Conservation (phyloP, 139 green algal genomes). For the Ostreobium quekettii region DNA sequence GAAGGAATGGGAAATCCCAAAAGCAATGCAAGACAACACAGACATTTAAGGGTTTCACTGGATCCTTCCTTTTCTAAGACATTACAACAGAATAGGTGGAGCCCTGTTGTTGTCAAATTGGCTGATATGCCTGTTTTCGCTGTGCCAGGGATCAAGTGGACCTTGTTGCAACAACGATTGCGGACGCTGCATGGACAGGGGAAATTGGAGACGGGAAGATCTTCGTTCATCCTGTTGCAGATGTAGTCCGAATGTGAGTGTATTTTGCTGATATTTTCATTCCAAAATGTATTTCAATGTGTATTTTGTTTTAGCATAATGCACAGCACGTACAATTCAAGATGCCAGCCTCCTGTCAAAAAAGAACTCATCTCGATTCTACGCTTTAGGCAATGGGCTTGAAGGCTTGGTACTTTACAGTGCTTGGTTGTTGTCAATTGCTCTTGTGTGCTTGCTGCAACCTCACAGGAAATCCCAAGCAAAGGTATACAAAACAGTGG, state of each 20-base stretch:
- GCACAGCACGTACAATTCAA: background rate
- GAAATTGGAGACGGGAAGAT: slow-evolving; percentile 70
- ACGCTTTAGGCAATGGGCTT: background rate
- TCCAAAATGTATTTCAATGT: too few species aligned
- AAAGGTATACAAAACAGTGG: too few species aligned
- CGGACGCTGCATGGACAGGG: slow-evolving; percentile 40
- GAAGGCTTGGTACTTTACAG: background rate
- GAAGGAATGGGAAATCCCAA: too few species aligned
- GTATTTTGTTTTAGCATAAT: too few species aligned
- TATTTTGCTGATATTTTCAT: background rate
- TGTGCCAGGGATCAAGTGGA: slow-evolving; percentile 43
- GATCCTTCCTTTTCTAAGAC: too few species aligned
- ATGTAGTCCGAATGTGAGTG: slow-evolving; percentile 50
- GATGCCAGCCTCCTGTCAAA: background rate
- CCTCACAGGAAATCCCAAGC: too few species aligned
- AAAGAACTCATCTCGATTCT: background rate
- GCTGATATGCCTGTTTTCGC: background rate
- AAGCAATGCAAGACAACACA: too few species aligned
- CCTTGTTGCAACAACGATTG: slow-evolving; percentile 37
- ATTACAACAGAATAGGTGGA: too few species aligned
- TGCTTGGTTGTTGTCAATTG: too few species aligned
- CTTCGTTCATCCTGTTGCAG: slow-evolving; percentile 53
- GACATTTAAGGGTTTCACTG: too few species aligned
- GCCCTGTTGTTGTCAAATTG: background rate
- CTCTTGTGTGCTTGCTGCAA: too few species aligned